Evolutionary conservation across 306 rosid genomes (phyloP).

Genomic region (Elaeagnus macrophylla): DNA sequence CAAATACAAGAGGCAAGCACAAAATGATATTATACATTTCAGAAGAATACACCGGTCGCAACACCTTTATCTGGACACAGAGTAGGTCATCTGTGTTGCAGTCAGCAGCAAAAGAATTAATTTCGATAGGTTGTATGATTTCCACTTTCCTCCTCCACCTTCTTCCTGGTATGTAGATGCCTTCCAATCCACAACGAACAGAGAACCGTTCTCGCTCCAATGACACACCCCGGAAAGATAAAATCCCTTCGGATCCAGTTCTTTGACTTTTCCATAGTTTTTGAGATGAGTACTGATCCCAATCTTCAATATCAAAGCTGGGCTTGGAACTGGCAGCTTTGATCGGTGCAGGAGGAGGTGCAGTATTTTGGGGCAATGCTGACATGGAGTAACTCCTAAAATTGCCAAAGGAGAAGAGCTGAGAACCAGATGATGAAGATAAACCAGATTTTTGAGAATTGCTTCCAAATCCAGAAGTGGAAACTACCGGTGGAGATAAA

Average conservation of each 20-base stretch:
- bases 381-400: slow-evolving; percentile 98
- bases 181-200: slow-evolving; percentile 88
- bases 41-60: slow-evolving; percentile 4
- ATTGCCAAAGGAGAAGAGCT: slow-evolving; percentile 53
- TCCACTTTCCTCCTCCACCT: slow-evolving; percentile 93
- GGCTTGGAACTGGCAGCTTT: slow-evolving; percentile 78
- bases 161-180: slow-evolving; percentile 80
- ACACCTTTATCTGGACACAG: slow-evolving; percentile 89
- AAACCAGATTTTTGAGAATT: slow-evolving; percentile 43
- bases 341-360: slow-evolving; percentile 38
- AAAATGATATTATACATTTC: background rate
- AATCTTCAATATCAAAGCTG: slow-evolving; percentile 59
- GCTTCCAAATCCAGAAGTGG: slow-evolving; percentile 49
- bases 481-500: slow-evolving; percentile 43
- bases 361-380: slow-evolving; percentile 58
- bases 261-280: slow-evolving; percentile 37
- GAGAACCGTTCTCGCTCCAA: slow-evolving; percentile 84
- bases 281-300: slow-evolving; percentile 62
- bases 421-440: slow-evolving; percentile 56
- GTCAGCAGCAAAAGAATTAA: slow-evolving; percentile 73
- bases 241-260: slow-evolving; percentile 43
- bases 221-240: slow-evolving; percentile 85
- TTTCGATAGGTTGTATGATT: slow-evolving; percentile 74
- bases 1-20: background rate
- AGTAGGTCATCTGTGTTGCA: slow-evolving; percentile 86